These are phyloP conservation scores for Zygosaccharomyces bailii DNA, from an alignment of 805 yeast species.

Conservation along the genomic window DNA sequence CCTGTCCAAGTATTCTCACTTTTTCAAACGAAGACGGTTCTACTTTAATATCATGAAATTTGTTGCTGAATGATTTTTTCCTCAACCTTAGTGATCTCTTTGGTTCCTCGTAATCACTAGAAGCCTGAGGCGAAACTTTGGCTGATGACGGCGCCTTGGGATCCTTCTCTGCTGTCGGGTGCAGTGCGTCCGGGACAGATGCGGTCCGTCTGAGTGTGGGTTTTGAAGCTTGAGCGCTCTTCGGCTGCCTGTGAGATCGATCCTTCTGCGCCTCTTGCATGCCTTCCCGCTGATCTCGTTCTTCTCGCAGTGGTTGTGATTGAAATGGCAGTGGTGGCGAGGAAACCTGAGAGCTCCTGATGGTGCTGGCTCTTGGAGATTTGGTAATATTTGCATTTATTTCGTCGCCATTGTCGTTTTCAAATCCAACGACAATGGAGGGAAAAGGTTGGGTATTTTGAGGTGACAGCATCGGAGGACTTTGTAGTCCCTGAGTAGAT, in stretches of 20 bases:
- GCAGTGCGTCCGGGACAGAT: constrained; percentile 71
- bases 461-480: constrained; percentile 15
- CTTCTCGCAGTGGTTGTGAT: background rate
- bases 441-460: constrained; percentile 24
- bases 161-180: constrained; percentile 26
- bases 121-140: constrained; percentile 30
- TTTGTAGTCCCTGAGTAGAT: constrained; percentile 6
- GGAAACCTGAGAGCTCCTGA: constrained; percentile 3
- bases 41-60: constrained; percentile 73
- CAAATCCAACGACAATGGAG: constrained; percentile 25
- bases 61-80: constrained; percentile 58
- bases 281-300: background rate
- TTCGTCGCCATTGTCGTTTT: constrained; percentile 18
- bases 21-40: constrained; percentile 85
- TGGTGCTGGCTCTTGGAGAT: constrained; percentile 1
- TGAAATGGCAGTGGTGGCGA: constrained; percentile 7
- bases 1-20: constrained; percentile 86
- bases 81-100: constrained; percentile 38
- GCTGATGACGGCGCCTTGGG: constrained; percentile 17
- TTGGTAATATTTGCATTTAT: constrained; percentile 4
- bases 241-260: constrained; percentile 1
- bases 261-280: background rate
- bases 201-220: constrained; percentile 67
- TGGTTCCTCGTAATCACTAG: constrained; percentile 23
- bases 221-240: constrained; percentile 10